Base-by-base conservation (phyloP, 305 asterid species). In the Fraxinus dipetala region DNA sequence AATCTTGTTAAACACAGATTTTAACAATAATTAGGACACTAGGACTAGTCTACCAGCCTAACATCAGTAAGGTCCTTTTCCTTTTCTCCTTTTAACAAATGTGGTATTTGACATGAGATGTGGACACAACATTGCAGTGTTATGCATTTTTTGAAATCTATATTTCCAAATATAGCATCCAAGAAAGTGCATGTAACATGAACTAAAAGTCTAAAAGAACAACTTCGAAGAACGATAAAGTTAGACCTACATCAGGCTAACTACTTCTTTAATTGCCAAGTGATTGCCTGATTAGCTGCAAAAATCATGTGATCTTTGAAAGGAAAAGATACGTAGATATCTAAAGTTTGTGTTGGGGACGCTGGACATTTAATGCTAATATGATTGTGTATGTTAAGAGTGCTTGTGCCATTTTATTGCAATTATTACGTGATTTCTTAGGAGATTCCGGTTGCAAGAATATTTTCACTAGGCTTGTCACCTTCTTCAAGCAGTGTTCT, bases 401-500 rank as follows among this genome's bases (percentile, higher is more conserved):
- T 54, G 26, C 67, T 56, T 18, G 26, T 56, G 67, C 28, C 69
- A 59, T 59, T 59, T 59, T 59, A 59, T 59, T 59, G 69, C 20
- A 30, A 59, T 20, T 59, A 22, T 8, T 20, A 24, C 9, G 69
- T 54, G 63, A 54, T 54, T n/a, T 51, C 8, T 54, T n/a, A 63
- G 76, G 75, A 51, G 22, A 28, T 70, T 35, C 54, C 20, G 31
- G 30, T 22, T 38, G 70, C 11, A 31, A 11, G 84, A 78, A 24
- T 20, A 69, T 84, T 72, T 74, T 40, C 76, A 10, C 48, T 13
- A 36, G 72, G 26, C 36, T 48, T 75, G 26, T n/a, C 26, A 54
- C 72, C 54, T 83, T 40, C 81, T 69, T 81, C 70, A 48, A 81
- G 45, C 26, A n/a, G 7, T 54, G 26, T 54, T 54, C 65, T 18